Percentiles rank a stretch among this genome's conserved stretches.
phyloP scores from a whole-genome alignment of 1,284 basidiomycete genomes.

The Puccinia brachypodii region DNA sequence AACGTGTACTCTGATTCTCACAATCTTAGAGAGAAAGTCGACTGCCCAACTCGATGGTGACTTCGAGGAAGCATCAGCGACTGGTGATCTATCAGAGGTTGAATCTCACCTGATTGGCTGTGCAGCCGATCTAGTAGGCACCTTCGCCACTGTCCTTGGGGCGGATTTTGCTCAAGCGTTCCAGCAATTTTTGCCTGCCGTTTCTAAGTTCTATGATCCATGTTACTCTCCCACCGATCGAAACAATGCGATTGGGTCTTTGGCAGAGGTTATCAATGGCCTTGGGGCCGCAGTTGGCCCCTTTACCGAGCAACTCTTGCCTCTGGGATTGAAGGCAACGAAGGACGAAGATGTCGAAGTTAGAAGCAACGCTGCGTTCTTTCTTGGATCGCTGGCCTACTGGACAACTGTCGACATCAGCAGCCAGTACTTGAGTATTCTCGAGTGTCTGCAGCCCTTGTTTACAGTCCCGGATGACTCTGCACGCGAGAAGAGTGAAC shows the following conservation, averaged over 20 bases:
- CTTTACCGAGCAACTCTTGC: slow-evolving; percentile 74
- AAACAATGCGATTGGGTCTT: slow-evolving; percentile 85
- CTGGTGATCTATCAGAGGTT: slow-evolving; percentile 80
- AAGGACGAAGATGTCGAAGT: slow-evolving; percentile 86
- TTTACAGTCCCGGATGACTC: slow-evolving; percentile 70
- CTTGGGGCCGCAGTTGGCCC: slow-evolving; percentile 84
- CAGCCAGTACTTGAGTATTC: slow-evolving; percentile 75
- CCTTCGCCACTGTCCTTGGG: slow-evolving; percentile 82
- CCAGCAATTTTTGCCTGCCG: slow-evolving; percentile 79
- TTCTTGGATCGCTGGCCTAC: slow-evolving; percentile 86
- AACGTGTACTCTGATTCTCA: slow-evolving; percentile 74
- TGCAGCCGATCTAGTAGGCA: slow-evolving; percentile 89
- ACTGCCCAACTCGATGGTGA: slow-evolving; percentile 95
- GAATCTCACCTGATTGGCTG: slow-evolving; percentile 93
- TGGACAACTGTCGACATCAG: slow-evolving; percentile 81
- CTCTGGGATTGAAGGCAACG: slow-evolving; percentile 79
- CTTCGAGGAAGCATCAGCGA: slow-evolving; percentile 79
- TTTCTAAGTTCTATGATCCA: slow-evolving; percentile 82
- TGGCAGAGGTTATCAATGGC: slow-evolving; percentile 93
- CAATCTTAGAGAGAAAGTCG: slow-evolving; percentile 87
- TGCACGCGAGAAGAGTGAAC: slow-evolving; percentile 68
- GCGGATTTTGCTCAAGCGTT: slow-evolving; percentile 83
- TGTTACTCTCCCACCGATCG: slow-evolving; percentile 72
- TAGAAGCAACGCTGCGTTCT: slow-evolving; percentile 93
- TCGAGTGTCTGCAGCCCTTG: slow-evolving; percentile 76